Evolutionary conservation across 768 basidiomycete genomes (phyloP), one percentile per base, ranked within the genome.

Genomic region (Mycena chlorophos): DNA sequence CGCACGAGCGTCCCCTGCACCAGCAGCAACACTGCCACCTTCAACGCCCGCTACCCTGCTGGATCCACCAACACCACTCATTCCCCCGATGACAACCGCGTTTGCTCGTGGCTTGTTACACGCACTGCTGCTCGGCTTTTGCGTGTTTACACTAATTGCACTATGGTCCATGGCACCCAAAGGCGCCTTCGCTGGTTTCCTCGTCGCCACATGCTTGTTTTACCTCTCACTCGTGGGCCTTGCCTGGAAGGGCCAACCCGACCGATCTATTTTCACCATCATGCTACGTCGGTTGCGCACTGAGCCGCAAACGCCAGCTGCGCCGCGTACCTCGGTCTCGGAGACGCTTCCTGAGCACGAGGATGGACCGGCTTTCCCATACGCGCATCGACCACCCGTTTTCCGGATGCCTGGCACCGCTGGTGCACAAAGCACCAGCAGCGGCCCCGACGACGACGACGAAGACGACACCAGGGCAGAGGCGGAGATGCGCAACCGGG

Each of bases 401-500:
- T n/a, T 34, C 58, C n/a, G n/a, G 16, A 48, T 85, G 79, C 66
- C 83, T 82, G 40, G 59, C 78, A 5, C 69, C 77, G 0, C 57
- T 67, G 27, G 69, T 71, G n/a, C 26, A 57, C 65, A 34, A 62
- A 73, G 70, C n/a, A 80, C 78, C 42, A 76, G 75, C 49, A 82
- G 78, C 57, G 74, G 20, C 13, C 23, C 45, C 22, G 84, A 82
- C 29, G 78, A 77, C 5, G 86, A 85, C 51, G 81, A 81, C 12
- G 76, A 82, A 10, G 86, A 89, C 19, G 85, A 87, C 27, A 87
- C 89, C 45, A 74, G 87, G 52, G 89, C 91, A 29, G 91, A 92
- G 66, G 85, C 87, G 54, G 90, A 92, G 69, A 89, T 93, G 80
- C 83, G 78, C 34, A 77, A 89, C 61, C 81, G 91, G 47, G 89